These are phyloP conservation scores for Fusarium graminum DNA, from an alignment of 2,329 filamentous ascomycete genomes.

Conservation along the genomic window DNA sequence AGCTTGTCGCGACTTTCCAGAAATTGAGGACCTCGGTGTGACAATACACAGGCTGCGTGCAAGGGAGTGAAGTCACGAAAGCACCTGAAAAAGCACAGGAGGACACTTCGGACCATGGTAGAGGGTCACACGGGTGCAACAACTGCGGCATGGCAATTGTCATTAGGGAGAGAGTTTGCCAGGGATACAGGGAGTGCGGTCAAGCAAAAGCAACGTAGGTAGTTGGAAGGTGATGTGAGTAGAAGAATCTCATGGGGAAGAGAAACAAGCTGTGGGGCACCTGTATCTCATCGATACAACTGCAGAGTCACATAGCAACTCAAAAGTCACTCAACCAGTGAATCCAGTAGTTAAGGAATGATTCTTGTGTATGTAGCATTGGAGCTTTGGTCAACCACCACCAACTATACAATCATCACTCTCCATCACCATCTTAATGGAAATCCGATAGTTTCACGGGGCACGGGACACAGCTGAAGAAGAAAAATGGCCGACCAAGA, in stretches of 20 bases:
- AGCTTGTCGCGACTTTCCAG: slow-evolving; percentile 46
- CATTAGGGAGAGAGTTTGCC: slow-evolving; percentile 5
- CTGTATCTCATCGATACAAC: slow-evolving; percentile 26
- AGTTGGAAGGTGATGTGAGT: slow-evolving; percentile 9
- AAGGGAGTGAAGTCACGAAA: slow-evolving; percentile 22
- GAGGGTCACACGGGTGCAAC: slow-evolving; percentile 30
- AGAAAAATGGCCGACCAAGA: slow-evolving; percentile 47
- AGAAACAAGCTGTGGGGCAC: slow-evolving; percentile 7
- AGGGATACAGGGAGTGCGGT: slow-evolving; percentile 20
- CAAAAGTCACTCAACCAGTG: slow-evolving; percentile 16
- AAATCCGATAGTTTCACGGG: slow-evolving; percentile 34
- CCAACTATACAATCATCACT: too few relatives aligned
- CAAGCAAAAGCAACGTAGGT: slow-evolving; percentile 14
- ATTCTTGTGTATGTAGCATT: background rate
- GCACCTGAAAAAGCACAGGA: slow-evolving; percentile 7
- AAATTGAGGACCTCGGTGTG: slow-evolving; percentile 32
- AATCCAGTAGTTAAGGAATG: slow-evolving; percentile 20
- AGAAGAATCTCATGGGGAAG: slow-evolving; percentile 13
- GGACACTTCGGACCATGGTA: slow-evolving; percentile 22
- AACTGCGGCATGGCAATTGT: slow-evolving; percentile 22
- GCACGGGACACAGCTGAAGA: slow-evolving; percentile 35
- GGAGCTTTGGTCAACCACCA: too few relatives aligned
- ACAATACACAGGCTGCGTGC: slow-evolving; percentile 28
- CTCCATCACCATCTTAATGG: slow-evolving; percentile 12
- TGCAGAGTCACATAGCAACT: slow-evolving; percentile 14